Evolutionary conservation across 2,329 filamentous ascomycete genomes (phyloP), one percentile per base, ranked within the genome.

Genomic region (Curvularia verruculosa): DNA sequence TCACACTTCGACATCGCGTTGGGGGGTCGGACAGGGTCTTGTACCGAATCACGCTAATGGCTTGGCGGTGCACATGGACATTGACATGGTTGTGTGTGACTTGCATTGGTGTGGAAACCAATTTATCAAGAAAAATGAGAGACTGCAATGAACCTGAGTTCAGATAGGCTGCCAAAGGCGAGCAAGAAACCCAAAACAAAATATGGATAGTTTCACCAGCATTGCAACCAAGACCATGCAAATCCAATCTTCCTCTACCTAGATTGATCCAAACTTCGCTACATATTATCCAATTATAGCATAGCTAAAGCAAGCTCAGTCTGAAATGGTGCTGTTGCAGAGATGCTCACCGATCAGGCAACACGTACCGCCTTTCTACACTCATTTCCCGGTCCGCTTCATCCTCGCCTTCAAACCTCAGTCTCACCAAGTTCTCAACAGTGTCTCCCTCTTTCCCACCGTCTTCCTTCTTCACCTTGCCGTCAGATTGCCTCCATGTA

Each of bases 301-400:
- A 40, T 34, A 46, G 13, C 19, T 9, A 10, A 26, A 26, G 8
- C 40, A 40, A 40, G 19, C 18, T 8, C 24, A 2, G 5, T 26
- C 12, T 40, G 13, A 44, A 8, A 12, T 18, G 23, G 15, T 12
- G 13, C 44, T 5, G n/a, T 26, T 29, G 9, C 18, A 31, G 10
- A 48, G 31, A 26, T 12, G 2, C 19, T 53, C 43, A 60, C 31
- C 57, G 46, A 52, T 77, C 75, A 46, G 73, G 74, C 58, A 83
- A 72, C 19, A 83, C 81, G 67, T 81, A 83, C 58, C 80, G 72
- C 63, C 81, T 74, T 70, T 83, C 81, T 34, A 83, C 81, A 68
- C 79, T 80, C 70, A 77, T 78, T 60, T 78, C 77, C 26, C 74
- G 67, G 65, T 78, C 75, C 34, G 72, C 74, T 60, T 79, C 77